Percentiles rank a stretch among this genome's conserved stretches.
phyloP scores from a whole-genome alignment of 257 asterid genomes.

The Jaltomata sinuosa region DNA sequence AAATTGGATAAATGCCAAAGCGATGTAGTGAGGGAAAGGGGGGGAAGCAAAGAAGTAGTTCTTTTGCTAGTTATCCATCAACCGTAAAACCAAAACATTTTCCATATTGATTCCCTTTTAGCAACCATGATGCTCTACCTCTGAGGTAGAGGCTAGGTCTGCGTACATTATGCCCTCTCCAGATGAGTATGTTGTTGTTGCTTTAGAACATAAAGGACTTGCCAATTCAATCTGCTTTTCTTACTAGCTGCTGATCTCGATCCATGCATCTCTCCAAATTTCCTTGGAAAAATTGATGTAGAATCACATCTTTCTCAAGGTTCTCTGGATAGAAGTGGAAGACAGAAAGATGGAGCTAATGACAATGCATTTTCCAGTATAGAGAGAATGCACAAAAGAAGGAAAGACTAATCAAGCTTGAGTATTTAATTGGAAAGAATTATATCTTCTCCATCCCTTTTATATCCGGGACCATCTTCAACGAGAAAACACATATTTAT shows the following conservation, averaged over 20 bases:
- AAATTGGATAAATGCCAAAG: background rate
- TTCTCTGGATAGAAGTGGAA: background rate
- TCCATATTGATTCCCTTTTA: background rate
- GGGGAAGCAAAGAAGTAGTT: background rate
- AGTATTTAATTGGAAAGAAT: background rate
- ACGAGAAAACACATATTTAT: background rate
- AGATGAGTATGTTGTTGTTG: no score
- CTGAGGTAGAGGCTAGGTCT: no score
- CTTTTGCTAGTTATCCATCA: background rate
- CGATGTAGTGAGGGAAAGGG: background rate
- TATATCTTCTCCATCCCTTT: background rate
- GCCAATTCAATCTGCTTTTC: background rate
- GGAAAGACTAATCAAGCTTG: background rate
- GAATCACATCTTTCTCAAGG: background rate
- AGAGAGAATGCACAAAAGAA: background rate
- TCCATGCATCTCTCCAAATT: background rate
- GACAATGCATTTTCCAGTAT: background rate
- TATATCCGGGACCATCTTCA: background rate
- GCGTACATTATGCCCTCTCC: no score
- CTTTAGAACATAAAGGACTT: background rate
- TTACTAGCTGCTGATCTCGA: background rate
- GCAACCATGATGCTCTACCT: background rate
- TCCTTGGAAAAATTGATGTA: background rate
- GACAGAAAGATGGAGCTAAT: background rate
- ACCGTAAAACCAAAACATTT: background rate